These are phyloP conservation scores for Cyclotella cryptica DNA, from an alignment of 108 stramenopile genomes.

Conservation along the genomic window DNA sequence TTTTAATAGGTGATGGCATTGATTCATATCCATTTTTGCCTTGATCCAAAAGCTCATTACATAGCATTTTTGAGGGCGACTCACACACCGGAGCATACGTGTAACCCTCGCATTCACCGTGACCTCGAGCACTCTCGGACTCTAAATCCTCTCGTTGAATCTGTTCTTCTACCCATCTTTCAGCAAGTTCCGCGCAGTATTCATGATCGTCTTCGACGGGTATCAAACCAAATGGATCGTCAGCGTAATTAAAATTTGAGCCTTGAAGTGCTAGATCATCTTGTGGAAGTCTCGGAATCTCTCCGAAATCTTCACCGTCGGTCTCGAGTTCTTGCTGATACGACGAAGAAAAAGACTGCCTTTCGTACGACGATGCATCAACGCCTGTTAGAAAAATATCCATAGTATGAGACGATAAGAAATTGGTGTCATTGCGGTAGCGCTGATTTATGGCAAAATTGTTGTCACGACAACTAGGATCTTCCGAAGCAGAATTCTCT, in stretches of 20 bases:
- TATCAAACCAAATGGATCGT: background rate
- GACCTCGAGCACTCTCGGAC: background rate
- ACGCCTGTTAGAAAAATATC: background rate
- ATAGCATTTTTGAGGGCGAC: background rate
- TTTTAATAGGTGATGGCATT: background rate
- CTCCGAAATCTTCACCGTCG: background rate
- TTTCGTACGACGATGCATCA: background rate
- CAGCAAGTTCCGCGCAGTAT: conserved; percentile 14
- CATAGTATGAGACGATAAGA: too few species aligned
- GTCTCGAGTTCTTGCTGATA: background rate
- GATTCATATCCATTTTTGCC: background rate
- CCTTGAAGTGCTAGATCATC: background rate
- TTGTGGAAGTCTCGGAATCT: background rate
- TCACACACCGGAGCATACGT: background rate
- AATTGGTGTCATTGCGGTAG: too few species aligned
- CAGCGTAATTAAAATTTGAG: conserved; percentile 1
- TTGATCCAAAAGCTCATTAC: background rate
- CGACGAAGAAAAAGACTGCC: background rate
- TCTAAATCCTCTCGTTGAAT: conserved; percentile 1
- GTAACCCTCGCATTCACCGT: background rate
- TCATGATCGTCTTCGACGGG: conserved; percentile 1
- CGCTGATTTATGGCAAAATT: too few species aligned
- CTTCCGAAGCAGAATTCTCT: too few species aligned
- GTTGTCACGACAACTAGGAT: too few species aligned
- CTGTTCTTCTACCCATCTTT: conserved; percentile 17